A percentile compares a stretch with the other conserved stretches of the same genome.
Conservation (phyloP, 192 early-diverging fungal genomes). For the Backusella luteola region DNA sequence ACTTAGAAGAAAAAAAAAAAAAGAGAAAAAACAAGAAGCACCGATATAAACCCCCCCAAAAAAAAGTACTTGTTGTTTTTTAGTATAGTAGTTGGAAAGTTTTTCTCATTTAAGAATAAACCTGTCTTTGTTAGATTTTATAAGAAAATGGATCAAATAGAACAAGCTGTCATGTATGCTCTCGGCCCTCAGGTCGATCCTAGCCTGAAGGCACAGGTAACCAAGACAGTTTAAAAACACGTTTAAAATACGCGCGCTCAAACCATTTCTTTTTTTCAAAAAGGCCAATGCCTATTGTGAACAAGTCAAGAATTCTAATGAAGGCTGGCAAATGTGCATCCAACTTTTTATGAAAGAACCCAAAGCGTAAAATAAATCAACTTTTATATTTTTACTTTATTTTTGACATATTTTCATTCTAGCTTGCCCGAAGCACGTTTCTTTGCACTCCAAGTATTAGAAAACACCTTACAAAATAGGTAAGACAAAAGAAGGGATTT, state of each 20-base stretch:
- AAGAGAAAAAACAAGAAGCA: neutral
- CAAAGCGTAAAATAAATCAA: conserved; percentile 51
- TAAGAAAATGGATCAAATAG: conserved; percentile 69
- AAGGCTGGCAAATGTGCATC: conserved; percentile 87
- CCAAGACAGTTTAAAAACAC: neutral
- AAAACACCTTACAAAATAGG: conserved; percentile 65
- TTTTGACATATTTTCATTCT: conserved; percentile 18
- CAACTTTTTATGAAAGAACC: conserved; percentile 74
- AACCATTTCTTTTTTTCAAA: conserved; percentile 5
- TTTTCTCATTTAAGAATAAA: too few species aligned
- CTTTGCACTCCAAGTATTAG: conserved; percentile 82
- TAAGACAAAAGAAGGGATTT: conserved; percentile 14
- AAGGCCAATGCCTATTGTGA: conserved; percentile 85
- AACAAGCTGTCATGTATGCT: conserved; percentile 77
- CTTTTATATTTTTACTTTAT: neutral
- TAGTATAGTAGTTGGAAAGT: too few species aligned
- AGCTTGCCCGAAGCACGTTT: conserved; percentile 78
- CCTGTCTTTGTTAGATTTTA: neutral
- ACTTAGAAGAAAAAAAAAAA: too few species aligned
- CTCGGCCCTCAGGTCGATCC: conserved; percentile 61
- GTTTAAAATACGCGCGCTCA: neutral
- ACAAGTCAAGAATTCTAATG: conserved; percentile 67
- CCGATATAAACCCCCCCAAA: too few species aligned
- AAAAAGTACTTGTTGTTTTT: neutral
- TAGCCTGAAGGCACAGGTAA: conserved; percentile 72